Evolutionary conservation across 495 filamentous ascomycete genomes (phyloP).

Genomic region (Endocarpon pusillum): DNA sequence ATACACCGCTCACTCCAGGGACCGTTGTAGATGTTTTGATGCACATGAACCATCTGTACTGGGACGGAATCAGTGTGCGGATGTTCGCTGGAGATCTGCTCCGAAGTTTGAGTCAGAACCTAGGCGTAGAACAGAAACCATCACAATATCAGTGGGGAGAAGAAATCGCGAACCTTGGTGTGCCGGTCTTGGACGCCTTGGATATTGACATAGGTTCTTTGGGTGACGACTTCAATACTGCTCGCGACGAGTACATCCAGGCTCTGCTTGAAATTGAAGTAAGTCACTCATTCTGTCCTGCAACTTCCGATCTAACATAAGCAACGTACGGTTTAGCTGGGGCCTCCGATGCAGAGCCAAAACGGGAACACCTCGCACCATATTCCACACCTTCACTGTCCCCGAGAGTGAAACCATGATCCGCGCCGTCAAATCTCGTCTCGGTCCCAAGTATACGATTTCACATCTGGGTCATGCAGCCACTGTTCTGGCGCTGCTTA

Average conservation of each 20-base stretch:
- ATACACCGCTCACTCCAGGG: background rate
- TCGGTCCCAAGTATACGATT: background rate
- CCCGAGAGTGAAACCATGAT: conserved; percentile 1
- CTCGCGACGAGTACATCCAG: too few relatives aligned
- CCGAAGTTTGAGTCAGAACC: background rate
- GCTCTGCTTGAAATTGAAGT: too few relatives aligned
- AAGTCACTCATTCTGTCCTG: too few relatives aligned
- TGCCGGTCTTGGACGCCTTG: background rate
- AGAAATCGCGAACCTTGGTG: background rate
- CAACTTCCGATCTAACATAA: background rate
- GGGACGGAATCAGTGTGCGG: conserved; percentile 1
- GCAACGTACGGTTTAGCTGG: conserved; percentile 1
- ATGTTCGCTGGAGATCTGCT: background rate
- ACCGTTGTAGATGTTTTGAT: conserved; percentile 1
- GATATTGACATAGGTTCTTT: background rate
- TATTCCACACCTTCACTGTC: conserved; percentile 1
- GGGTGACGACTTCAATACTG: background rate
- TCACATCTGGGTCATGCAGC: conserved; percentile 2
- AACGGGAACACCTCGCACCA: background rate
- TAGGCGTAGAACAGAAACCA: background rate
- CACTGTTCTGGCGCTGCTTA: background rate
- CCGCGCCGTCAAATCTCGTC: background rate
- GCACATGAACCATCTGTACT: conserved; percentile 1
- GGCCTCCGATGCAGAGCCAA: background rate
- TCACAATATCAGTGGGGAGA: conserved; percentile 2